Conservation (phyloP, 179 eudicot genomes). For the Spinacia oleracea region DNA sequence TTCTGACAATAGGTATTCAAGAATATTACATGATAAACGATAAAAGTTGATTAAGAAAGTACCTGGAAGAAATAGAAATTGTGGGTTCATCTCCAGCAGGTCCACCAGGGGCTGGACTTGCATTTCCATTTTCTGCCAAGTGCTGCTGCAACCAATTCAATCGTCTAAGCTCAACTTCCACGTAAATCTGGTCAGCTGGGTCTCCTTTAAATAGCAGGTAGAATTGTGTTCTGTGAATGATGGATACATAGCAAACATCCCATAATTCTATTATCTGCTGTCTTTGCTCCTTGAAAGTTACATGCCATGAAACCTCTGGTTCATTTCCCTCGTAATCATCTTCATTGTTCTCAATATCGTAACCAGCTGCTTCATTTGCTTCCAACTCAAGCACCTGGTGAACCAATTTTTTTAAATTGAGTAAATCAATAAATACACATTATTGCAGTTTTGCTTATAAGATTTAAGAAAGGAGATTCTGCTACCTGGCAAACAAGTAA, state of each 20-base stretch:
- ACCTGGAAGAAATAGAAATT: constrained; percentile 87
- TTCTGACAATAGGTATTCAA: not conserved
- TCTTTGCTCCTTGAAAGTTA: constrained; percentile 76
- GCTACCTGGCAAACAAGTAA: constrained; percentile 93
- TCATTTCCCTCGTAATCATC: constrained; percentile 41
- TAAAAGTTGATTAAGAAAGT: not conserved
- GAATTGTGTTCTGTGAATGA: constrained; percentile 91
- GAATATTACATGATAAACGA: not conserved
- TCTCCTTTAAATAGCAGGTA: constrained; percentile 87
- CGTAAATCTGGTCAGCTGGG: constrained; percentile 81
- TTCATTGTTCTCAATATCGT: constrained; percentile 61
- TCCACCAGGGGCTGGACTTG: constrained; percentile 70
- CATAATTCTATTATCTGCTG: constrained; percentile 87
- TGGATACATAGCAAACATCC: constrained; percentile 84
- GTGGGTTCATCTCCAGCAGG: constrained; percentile 55
- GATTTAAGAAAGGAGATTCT: not conserved
- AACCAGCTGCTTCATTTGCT: constrained; percentile 85
- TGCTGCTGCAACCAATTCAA: constrained; percentile 88
- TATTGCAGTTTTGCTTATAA: not conserved
- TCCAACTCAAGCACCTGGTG: constrained; percentile 83
- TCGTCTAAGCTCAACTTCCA: constrained; percentile 97
- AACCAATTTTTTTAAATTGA: not conserved
- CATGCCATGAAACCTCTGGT: constrained; percentile 65
- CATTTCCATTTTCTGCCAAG: constrained; percentile 70
- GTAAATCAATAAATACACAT: not conserved